A percentile compares a stretch with the other conserved stretches of the same genome.
Conservation (phyloP, 2,329 filamentous ascomycete genomes). For the Xenoacremonium recifei region DNA sequence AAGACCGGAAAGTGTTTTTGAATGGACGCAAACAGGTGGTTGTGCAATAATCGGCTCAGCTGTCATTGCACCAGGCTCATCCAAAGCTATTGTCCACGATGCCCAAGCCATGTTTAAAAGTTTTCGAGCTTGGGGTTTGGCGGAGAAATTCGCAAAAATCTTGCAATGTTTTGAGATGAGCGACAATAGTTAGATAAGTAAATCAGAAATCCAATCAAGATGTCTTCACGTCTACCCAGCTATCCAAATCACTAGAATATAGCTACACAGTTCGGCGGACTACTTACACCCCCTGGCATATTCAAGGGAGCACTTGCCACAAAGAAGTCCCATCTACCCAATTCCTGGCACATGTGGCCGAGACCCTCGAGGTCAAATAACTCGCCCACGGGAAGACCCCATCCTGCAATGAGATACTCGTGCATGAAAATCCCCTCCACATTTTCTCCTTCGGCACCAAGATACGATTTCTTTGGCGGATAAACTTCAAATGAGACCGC, state of each 20-base stretch:
- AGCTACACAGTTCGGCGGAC: constrained; percentile 43
- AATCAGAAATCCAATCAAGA: too few species aligned
- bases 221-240: background rate
- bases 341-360: constrained; percentile 49
- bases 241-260: constrained; percentile 31
- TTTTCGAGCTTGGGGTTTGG: constrained; percentile 25
- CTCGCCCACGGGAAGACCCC: constrained; percentile 42
- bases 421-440: constrained; percentile 35
- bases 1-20: too few species aligned
- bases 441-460: constrained; percentile 8
- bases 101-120: constrained; percentile 23
- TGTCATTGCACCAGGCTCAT: constrained; percentile 13
- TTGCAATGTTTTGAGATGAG: constrained; percentile 13
- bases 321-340: constrained; percentile 46
- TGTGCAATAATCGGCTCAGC: constrained; percentile 23
- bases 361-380: constrained; percentile 30
- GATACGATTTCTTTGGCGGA: constrained; percentile 33
- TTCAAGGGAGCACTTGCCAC: constrained; percentile 45
- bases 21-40: constrained; percentile 25
- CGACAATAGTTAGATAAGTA: too few species aligned
- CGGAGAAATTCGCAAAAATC: constrained; percentile 29
- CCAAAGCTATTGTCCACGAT: constrained; percentile 20
- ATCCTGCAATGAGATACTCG: constrained; percentile 44
- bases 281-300: constrained; percentile 43
- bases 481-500: constrained; percentile 50